A percentile compares a stretch with the other conserved stretches of the same genome.
phyloP scores from a whole-genome alignment of 306 rosid genomes.

The Pyrus bretschneideri region DNA sequence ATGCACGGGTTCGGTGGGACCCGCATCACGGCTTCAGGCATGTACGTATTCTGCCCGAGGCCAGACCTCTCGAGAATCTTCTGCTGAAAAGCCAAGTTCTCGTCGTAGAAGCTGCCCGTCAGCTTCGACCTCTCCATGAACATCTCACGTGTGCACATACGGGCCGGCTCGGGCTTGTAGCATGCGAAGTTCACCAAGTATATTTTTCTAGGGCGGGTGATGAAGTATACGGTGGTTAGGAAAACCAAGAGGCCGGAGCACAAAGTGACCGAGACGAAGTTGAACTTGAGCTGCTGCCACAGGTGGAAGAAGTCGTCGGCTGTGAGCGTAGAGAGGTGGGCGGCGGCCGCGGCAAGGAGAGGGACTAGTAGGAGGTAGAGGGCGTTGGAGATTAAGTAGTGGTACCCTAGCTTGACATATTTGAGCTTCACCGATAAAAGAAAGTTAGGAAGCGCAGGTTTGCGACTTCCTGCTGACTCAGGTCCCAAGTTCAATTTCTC shows the following conservation, averaged over 20 bases:
- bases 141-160: slow-evolving; percentile 34
- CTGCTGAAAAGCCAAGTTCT: slow-evolving; percentile 61
- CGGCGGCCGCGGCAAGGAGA: slow-evolving; percentile 28
- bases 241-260: slow-evolving; percentile 49
- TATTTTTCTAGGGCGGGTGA: slow-evolving; percentile 60
- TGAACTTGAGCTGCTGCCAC: slow-evolving; percentile 52
- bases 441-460: slow-evolving; percentile 52
- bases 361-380: slow-evolving; percentile 70
- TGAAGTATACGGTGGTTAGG: slow-evolving; percentile 62
- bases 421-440: slow-evolving; percentile 61
- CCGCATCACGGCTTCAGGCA: slow-evolving; percentile 56
- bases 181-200: slow-evolving; percentile 65
- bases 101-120: slow-evolving; percentile 46
- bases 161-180: slow-evolving; percentile 48
- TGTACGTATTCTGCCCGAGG: slow-evolving; percentile 62
- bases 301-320: slow-evolving; percentile 23
- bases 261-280: slow-evolving; percentile 39
- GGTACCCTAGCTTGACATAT: slow-evolving; percentile 90
- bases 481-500: background rate
- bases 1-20: slow-evolving; percentile 78
- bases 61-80: slow-evolving; percentile 80
- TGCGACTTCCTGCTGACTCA: background rate
- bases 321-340: slow-evolving; percentile 50
- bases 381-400: slow-evolving; percentile 69
- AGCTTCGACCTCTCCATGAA: slow-evolving; percentile 41